These are phyloP conservation scores for Phalaenopsis hybrid DNA, from an alignment of 116 monocot species.

Conservation along the genomic window DNA sequence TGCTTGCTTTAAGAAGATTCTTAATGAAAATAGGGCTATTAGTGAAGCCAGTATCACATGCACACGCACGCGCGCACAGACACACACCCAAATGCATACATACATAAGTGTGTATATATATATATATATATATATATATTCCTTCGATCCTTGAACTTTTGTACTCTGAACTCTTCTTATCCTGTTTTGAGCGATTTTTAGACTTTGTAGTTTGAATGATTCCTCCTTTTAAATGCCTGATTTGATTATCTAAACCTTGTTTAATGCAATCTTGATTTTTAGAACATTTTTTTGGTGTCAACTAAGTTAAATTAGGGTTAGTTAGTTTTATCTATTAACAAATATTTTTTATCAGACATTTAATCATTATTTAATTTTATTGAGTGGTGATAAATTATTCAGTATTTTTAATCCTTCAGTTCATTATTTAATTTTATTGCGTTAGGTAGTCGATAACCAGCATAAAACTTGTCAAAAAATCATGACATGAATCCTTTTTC, in stretches of 20 bases:
- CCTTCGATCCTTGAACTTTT: background rate
- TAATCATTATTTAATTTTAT: background rate
- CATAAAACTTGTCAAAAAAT: too few species aligned
- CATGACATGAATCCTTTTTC: too few species aligned
- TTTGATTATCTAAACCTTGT: background rate
- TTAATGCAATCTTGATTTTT: too few species aligned
- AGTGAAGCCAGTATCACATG: too few species aligned
- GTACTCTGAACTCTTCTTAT: background rate
- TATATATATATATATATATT: background rate
- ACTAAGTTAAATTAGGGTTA: background rate
- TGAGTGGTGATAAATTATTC: background rate
- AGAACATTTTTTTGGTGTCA: background rate
- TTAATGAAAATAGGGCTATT: too few species aligned
- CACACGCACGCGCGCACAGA: too few species aligned
- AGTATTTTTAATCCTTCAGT: background rate
- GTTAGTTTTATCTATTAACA: background rate
- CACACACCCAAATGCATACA: too few species aligned
- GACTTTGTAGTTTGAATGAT: background rate
- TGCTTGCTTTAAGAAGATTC: too few species aligned
- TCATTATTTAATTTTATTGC: too few species aligned
- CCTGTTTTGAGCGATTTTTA: too few species aligned
- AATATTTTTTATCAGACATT: background rate
- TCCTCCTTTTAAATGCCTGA: background rate
- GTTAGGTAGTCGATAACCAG: too few species aligned
- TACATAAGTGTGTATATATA: too few species aligned